phyloP scores from a whole-genome alignment of 106 monocot genomes.

The Narthecium ossifragum region DNA sequence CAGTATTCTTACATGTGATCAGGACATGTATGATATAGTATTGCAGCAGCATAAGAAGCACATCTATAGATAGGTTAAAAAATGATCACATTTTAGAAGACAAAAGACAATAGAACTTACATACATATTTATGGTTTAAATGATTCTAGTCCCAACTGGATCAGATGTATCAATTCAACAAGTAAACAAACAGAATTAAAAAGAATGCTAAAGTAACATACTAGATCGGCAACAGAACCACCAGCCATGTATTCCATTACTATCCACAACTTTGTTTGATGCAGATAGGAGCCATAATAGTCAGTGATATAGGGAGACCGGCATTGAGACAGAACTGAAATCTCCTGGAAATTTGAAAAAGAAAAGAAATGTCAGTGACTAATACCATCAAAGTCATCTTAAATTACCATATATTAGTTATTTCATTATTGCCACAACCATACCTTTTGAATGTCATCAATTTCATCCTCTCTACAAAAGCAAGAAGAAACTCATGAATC shows the following conservation, averaged over 20 bases:
- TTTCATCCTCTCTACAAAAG: slow-evolving; percentile 79
- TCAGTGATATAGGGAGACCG: slow-evolving; percentile 92
- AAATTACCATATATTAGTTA: too few relatives aligned
- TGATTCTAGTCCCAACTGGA: too few relatives aligned
- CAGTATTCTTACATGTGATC: too few relatives aligned
- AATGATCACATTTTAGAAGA: too few relatives aligned
- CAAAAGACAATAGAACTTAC: too few relatives aligned
- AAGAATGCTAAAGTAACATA: slow-evolving; percentile 19
- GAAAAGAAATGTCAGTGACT: slow-evolving; percentile 1
- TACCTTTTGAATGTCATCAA: slow-evolving; percentile 99
- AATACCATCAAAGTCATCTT: background rate
- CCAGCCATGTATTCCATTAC: slow-evolving; percentile 99
- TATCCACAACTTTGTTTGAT: slow-evolving; percentile 93
- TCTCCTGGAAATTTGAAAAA: slow-evolving; percentile 55
- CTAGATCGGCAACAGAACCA: slow-evolving; percentile 91
- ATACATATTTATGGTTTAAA: too few relatives aligned
- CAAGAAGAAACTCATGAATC: slow-evolving; percentile 1
- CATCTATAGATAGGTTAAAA: too few relatives aligned
- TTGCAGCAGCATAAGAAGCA: too few relatives aligned
- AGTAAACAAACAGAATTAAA: background rate
- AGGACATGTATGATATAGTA: too few relatives aligned
- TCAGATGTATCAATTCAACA: background rate
- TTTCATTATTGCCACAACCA: slow-evolving; percentile 4
- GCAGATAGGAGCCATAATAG: slow-evolving; percentile 91
- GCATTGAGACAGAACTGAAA: slow-evolving; percentile 87